phyloP scores from a whole-genome alignment of 1,139 yeast species.

The Debaryomyces sp. region DNA sequence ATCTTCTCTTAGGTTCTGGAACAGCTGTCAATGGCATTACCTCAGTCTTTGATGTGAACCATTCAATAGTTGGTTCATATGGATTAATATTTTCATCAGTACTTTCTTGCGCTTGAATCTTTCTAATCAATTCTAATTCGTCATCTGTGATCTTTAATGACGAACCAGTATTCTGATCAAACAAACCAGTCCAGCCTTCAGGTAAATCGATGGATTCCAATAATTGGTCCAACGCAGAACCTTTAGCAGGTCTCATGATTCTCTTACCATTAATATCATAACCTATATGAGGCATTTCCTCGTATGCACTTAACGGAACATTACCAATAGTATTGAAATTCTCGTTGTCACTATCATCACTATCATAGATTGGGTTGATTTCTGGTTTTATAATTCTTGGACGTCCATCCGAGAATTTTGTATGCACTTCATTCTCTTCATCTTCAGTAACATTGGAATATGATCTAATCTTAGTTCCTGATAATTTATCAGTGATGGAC shows the following conservation, averaged over 20 bases:
- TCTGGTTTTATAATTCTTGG: conserved; percentile 81
- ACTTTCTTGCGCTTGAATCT: conserved; percentile 81
- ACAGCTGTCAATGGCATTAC: conserved; percentile 91
- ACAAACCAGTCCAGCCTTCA: conserved; percentile 97
- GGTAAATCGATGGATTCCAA: conserved; percentile 91
- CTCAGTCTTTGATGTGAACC: conserved; percentile 88
- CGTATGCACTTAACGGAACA: conserved; percentile 90
- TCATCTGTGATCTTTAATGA: conserved; percentile 83
- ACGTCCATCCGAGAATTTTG: conserved; percentile 77
- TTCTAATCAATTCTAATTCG: conserved; percentile 85
- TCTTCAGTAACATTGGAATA: conserved; percentile 41
- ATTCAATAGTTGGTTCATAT: conserved; percentile 91
- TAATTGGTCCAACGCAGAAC: conserved; percentile 88
- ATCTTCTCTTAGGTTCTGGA: conserved; percentile 97
- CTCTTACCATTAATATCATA: conserved; percentile 96
- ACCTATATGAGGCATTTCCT: conserved; percentile 96
- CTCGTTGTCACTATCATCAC: conserved; percentile 90
- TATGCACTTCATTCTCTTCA: conserved; percentile 37
- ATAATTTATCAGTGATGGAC: conserved; percentile 57
- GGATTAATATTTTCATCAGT: conserved; percentile 84
- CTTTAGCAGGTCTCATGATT: conserved; percentile 98
- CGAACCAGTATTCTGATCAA: conserved; percentile 90
- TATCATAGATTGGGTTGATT: conserved; percentile 88
- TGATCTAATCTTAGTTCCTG: conserved; percentile 55
- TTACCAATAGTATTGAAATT: conserved; percentile 89